Evolutionary conservation across 2,329 filamentous ascomycete genomes (phyloP).

Genomic region (Biscogniauxia mediterranea): DNA sequence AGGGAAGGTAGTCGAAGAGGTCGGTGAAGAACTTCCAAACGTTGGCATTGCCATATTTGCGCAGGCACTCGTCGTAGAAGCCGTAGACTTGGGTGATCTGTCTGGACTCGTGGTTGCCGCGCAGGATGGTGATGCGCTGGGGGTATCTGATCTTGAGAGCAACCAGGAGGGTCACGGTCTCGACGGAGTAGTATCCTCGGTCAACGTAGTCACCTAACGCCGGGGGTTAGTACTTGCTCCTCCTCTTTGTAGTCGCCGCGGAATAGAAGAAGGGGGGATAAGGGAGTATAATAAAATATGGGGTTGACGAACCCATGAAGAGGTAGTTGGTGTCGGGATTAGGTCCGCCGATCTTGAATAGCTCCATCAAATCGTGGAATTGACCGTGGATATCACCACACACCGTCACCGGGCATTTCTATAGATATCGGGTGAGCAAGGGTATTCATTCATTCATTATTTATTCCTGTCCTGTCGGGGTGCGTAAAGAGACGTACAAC

Average conservation of each 20-base stretch:
- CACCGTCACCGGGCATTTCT: constrained; percentile 98
- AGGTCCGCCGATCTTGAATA: constrained; percentile 97
- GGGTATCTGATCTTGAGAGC: constrained; percentile 98
- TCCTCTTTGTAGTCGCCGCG: not conserved
- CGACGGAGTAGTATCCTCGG: constrained; percentile 97
- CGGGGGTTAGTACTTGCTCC: constrained; percentile 13
- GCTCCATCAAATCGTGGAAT: constrained; percentile 98
- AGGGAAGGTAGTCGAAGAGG: constrained; percentile 95
- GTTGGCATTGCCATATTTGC: constrained; percentile 98
- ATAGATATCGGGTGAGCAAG: constrained; percentile 6
- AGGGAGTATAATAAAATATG: not conserved
- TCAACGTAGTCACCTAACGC: constrained; percentile 89
- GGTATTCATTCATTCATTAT: no score
- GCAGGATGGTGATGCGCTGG: constrained; percentile 95
- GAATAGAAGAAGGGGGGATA: not conserved
- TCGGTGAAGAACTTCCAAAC: constrained; percentile 99
- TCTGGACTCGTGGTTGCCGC: constrained; percentile 97
- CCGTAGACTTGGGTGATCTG: constrained; percentile 99
- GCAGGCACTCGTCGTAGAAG: constrained; percentile 98
- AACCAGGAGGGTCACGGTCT: constrained; percentile 94
- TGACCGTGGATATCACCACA: constrained; percentile 99
- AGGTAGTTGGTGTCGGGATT: constrained; percentile 99
- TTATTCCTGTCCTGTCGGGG: not conserved
- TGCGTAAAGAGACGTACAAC: constrained; percentile 63
- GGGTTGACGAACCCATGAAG: constrained; percentile 77